These are phyloP conservation scores for Fonsecaea pedrosoi DNA, from an alignment of 2,329 filamentous ascomycete species.

Conservation along the genomic window DNA sequence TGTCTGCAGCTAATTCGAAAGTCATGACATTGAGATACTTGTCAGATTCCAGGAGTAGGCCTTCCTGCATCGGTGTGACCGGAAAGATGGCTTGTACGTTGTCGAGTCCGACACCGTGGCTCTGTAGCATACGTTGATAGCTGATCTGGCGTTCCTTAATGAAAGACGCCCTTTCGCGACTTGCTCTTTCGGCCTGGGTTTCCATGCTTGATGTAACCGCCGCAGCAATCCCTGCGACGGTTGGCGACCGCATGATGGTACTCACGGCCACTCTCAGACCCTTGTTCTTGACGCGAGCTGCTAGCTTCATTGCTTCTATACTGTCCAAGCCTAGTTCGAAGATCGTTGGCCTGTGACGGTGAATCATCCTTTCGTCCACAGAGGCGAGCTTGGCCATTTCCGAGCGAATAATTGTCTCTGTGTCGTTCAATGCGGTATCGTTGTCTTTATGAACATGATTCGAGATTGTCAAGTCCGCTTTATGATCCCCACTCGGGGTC, in stretches of 20 bases:
- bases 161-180: slow-evolving; percentile 22
- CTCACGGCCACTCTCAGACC: slow-evolving; percentile 72
- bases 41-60: slow-evolving; percentile 71
- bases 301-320: slow-evolving; percentile 86
- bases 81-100: slow-evolving; percentile 69
- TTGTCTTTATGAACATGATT: background rate
- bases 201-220: slow-evolving; percentile 32
- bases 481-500: background rate
- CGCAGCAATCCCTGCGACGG: slow-evolving; percentile 66
- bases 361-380: slow-evolving; percentile 59
- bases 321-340: slow-evolving; percentile 88
- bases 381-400: slow-evolving; percentile 70
- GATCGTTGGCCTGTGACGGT: slow-evolving; percentile 65
- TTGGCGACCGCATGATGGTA: slow-evolving; percentile 75
- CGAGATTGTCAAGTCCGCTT: background rate
- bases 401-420: slow-evolving; percentile 61
- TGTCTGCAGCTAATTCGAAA: slow-evolving; percentile 62
- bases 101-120: slow-evolving; percentile 46
- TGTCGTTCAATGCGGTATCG: slow-evolving; percentile 65
- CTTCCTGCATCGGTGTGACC: slow-evolving; percentile 82
- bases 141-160: slow-evolving; percentile 38
- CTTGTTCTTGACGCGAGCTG: slow-evolving; percentile 69
- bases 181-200: background rate
- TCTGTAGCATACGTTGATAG: slow-evolving; percentile 51
- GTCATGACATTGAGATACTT: slow-evolving; percentile 89